phyloP scores from a whole-genome alignment of 2,329 filamentous ascomycete genomes.

The Fusarium hostae region DNA sequence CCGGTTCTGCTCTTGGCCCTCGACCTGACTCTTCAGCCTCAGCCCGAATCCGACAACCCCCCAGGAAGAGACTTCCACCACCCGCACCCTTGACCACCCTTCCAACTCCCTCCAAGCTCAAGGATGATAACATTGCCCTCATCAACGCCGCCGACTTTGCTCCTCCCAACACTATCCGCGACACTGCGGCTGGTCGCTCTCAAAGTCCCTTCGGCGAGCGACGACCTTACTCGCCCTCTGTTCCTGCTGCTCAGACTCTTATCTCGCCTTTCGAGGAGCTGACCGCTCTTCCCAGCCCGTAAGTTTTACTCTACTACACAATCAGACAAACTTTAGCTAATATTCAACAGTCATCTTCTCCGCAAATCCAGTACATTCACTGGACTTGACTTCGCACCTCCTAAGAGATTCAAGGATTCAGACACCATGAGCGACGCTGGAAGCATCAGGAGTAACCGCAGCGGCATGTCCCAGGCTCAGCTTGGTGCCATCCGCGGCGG shows the following conservation, averaged over 20 bases:
- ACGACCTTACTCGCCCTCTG: constrained; percentile 77
- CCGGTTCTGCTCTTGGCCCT: constrained; percentile 61
- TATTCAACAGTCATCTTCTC: constrained; percentile 68
- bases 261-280: constrained; percentile 89
- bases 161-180: constrained; percentile 74
- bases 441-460: constrained; percentile 71
- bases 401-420: constrained; percentile 75
- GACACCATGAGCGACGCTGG: constrained; percentile 73
- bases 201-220: constrained; percentile 73
- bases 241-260: constrained; percentile 81
- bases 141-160: constrained; percentile 83
- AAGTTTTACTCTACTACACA: constrained; percentile 58
- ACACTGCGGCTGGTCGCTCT: constrained; percentile 75
- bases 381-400: constrained; percentile 82
- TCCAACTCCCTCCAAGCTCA: constrained; percentile 86
- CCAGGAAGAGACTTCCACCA: constrained; percentile 69
- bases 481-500: constrained; percentile 79
- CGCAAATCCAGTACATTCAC: constrained; percentile 84
- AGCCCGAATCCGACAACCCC: constrained; percentile 51
- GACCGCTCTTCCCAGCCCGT: constrained; percentile 87
- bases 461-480: constrained; percentile 79
- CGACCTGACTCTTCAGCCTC: constrained; percentile 75
- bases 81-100: constrained; percentile 79
- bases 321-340: constrained; percentile 40
- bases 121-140: constrained; percentile 81